Evolutionary conservation across 495 filamentous ascomycete genomes (phyloP).

Genomic region (Collariella sp.): DNA sequence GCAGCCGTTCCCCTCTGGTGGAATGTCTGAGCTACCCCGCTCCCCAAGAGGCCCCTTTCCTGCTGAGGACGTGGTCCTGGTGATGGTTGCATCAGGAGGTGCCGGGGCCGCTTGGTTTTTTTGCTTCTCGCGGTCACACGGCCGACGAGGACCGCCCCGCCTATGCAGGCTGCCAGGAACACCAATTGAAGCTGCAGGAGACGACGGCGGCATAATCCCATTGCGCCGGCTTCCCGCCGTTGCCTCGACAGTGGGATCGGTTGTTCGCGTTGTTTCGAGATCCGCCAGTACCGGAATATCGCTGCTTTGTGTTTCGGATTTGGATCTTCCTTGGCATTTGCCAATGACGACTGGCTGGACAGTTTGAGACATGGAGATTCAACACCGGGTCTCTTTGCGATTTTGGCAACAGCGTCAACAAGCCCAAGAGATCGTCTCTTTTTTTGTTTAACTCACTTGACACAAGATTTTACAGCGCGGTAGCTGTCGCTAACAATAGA

Average conservation of each 20-base stretch:
- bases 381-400: no score
- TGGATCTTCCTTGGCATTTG: slow-evolving; percentile 12
- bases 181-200: slow-evolving; percentile 12
- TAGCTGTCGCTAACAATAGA: slow-evolving; percentile 1
- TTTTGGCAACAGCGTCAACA: no score
- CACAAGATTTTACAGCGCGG: no score
- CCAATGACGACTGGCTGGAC: not conserved
- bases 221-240: slow-evolving; percentile 6
- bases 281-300: not conserved
- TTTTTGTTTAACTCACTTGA: no score
- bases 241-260: not conserved
- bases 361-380: no score
- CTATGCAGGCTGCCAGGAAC: slow-evolving; percentile 12
- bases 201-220: not conserved
- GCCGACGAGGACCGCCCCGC: not conserved
- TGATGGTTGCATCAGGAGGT: not conserved
- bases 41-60: not conserved
- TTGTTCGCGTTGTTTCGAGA: slow-evolving; percentile 3
- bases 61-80: not conserved
- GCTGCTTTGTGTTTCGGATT: slow-evolving; percentile 12
- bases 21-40: slow-evolving; percentile 2
- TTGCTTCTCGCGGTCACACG: not conserved
- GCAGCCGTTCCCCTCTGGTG: slow-evolving; percentile 2
- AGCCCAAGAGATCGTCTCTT: no score
- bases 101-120: not conserved